These are phyloP conservation scores for Athelia sp. DNA, from an alignment of 1,284 basidiomycete species.

Conservation along the genomic window DNA sequence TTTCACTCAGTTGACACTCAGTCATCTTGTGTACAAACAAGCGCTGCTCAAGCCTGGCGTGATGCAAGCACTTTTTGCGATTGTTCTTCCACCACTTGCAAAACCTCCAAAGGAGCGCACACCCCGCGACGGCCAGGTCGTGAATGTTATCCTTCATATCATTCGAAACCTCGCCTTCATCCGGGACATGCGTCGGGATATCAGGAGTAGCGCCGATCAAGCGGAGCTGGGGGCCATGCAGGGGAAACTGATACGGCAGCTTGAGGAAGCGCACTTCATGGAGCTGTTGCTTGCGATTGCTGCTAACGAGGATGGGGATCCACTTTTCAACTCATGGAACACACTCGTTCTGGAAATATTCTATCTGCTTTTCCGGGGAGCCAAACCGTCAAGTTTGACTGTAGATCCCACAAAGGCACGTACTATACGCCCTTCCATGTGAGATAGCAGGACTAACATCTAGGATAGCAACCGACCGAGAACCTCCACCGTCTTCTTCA, in stretches of 20 bases:
- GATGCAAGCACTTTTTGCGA: constrained; percentile 63
- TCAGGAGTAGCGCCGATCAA: constrained; percentile 66
- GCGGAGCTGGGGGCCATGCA: constrained; percentile 76
- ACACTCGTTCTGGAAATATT: constrained; percentile 87
- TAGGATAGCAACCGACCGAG: constrained; percentile 55
- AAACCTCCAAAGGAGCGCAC: constrained; percentile 60
- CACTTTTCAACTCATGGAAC: constrained; percentile 79
- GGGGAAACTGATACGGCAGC: constrained; percentile 65
- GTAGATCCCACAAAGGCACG: constrained; percentile 68
- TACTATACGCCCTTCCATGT: constrained; percentile 7
- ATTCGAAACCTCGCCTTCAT: constrained; percentile 90
- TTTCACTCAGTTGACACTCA: constrained; percentile 77
- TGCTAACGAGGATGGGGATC: constrained; percentile 64
- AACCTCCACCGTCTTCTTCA: constrained; percentile 70
- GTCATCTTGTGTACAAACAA: constrained; percentile 86
- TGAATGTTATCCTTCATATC: constrained; percentile 85
- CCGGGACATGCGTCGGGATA: constrained; percentile 72
- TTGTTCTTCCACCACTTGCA: constrained; percentile 67
- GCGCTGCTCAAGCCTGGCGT: constrained; percentile 63
- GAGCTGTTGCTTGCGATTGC: constrained; percentile 82
- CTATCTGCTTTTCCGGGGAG: constrained; percentile 80
- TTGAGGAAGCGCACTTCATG: constrained; percentile 71
- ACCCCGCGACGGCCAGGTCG: constrained; percentile 78
- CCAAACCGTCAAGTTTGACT: constrained; percentile 59
- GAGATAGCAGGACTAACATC: constrained; percentile 8